Evolutionary conservation across 768 basidiomycete genomes (phyloP).

Genomic region (Mycena indigotica): DNA sequence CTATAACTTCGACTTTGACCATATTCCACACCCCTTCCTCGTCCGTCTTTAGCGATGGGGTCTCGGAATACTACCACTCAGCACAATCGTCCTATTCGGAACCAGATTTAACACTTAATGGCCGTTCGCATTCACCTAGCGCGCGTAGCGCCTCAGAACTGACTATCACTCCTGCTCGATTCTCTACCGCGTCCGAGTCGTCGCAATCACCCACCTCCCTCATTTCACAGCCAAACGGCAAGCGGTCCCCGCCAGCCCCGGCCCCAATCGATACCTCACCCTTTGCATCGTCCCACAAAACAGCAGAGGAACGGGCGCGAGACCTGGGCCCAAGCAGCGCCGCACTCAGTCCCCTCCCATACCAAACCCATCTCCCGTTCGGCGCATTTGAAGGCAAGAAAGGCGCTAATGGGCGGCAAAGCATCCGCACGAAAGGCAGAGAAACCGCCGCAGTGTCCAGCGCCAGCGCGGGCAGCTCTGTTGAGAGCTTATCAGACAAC

Average conservation of each 20-base stretch:
- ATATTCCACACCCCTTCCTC: conserved; percentile 81
- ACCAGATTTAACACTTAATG: neutral
- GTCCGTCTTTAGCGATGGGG: conserved; percentile 50
- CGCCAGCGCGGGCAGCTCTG: conserved; percentile 2
- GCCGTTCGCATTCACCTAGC: neutral
- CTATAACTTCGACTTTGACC: conserved; percentile 40
- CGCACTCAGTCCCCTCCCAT: conserved; percentile 10
- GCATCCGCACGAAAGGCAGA: neutral
- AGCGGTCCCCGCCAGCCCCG: neutral
- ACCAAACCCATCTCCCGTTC: conserved; percentile 22
- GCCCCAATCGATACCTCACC: neutral
- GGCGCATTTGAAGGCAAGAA: conserved; percentile 2
- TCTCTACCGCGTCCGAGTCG: neutral
- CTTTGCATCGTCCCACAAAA: neutral
- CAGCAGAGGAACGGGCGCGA: neutral
- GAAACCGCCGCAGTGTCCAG: neutral
- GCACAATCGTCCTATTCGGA: conserved; percentile 52
- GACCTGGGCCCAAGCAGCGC: conserved; percentile 11
- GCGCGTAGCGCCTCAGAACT: conserved; percentile 13
- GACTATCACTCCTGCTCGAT: conserved; percentile 17
- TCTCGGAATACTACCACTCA: conserved; percentile 54
- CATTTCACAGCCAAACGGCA: neutral
- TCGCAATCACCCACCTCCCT: too few species aligned
- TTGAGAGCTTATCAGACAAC: conserved; percentile 14
- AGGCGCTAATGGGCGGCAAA: neutral